A percentile compares a stretch with the other conserved stretches of the same genome.
These are phyloP conservation scores for Corylus avellana DNA, from an alignment of 306 rosid species.

Conservation along the genomic window DNA sequence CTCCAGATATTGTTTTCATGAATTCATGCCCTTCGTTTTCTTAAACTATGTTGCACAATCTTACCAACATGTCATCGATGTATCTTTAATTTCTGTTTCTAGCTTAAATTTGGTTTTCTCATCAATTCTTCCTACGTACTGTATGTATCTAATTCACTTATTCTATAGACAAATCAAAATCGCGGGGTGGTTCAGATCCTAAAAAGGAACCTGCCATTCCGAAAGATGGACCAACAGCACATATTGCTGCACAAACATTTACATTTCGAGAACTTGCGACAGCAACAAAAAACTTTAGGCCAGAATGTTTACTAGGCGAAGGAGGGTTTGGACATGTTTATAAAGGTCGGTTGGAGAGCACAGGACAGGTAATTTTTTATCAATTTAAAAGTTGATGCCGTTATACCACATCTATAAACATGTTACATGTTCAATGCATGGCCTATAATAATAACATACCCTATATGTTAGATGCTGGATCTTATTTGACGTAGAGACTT, in stretches of 20 bases:
- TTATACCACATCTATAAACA: not conserved
- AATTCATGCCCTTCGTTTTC: not conserved
- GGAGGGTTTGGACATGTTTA: constrained; percentile 98
- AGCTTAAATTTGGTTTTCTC: not conserved
- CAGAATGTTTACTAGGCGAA: constrained; percentile 85
- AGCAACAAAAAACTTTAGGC: constrained; percentile 88
- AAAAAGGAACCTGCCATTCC: constrained; percentile 75
- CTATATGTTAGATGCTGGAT: constrained; percentile 10
- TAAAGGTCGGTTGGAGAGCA: constrained; percentile 91
- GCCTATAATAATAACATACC: not conserved
- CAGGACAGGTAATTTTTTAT: constrained; percentile 76
- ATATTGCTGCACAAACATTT: constrained; percentile 98
- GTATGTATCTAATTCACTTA: constrained; percentile 9
- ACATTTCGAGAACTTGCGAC: constrained; percentile 96
- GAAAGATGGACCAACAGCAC: constrained; percentile 84
- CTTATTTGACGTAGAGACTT: constrained; percentile 7
- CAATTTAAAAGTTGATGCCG: not conserved
- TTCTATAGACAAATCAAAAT: constrained; percentile 73
- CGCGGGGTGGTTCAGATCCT: constrained; percentile 56
- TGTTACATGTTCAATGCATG: not conserved
- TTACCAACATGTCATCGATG: constrained; percentile 5
- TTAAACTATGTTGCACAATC: constrained; percentile 14
- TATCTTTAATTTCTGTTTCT: constrained; percentile 15
- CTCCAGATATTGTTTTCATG: constrained; percentile 15
- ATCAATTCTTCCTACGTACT: not conserved